Conservation (phyloP, 2,329 filamentous ascomycete genomes). For the Ceratocystiopsis sp. region DNA sequence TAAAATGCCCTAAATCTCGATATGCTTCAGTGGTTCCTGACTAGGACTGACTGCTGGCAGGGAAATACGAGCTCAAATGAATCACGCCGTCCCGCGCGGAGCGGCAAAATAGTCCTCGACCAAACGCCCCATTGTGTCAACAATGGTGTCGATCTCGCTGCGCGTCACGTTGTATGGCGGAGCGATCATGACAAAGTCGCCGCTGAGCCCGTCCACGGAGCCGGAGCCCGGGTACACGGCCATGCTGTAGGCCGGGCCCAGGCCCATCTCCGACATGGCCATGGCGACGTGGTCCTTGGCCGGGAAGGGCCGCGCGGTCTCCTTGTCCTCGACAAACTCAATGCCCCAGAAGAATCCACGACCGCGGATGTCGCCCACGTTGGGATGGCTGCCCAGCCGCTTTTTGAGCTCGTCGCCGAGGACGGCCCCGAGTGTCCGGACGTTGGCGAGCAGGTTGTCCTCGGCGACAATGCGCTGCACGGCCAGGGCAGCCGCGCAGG, state of each 20-base stretch:
- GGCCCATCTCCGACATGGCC: conserved; percentile 17
- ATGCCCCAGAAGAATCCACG: conserved; percentile 27
- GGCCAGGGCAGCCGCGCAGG: conserved; percentile 22
- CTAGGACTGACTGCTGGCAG: no score
- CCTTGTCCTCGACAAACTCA: conserved; percentile 23
- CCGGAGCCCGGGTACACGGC: conserved; percentile 46
- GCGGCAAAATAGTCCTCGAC: conserved; percentile 30
- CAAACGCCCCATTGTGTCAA: conserved; percentile 30
- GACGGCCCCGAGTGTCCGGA: conserved; percentile 15
- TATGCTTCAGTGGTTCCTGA: no score
- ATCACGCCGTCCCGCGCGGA: no score
- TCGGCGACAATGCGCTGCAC: conserved; percentile 22
- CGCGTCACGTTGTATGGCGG: conserved; percentile 49
- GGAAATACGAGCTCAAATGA: no score
- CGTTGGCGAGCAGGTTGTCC: conserved; percentile 19
- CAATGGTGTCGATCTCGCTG: conserved; percentile 38
- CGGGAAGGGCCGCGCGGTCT: conserved; percentile 17
- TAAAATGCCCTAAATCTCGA: no score
- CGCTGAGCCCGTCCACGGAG: conserved; percentile 38
- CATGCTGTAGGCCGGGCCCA: conserved; percentile 18
- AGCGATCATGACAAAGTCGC: conserved; percentile 54
- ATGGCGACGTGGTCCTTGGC: conserved; percentile 15
- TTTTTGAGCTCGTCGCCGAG: conserved; percentile 15
- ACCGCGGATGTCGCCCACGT: conserved; percentile 26
- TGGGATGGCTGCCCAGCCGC: conserved; percentile 16